A percentile compares a stretch with the other conserved stretches of the same genome.
These are phyloP conservation scores for Cryphonectria carpinicola DNA, from an alignment of 2,329 filamentous ascomycete species.

Conservation along the genomic window DNA sequence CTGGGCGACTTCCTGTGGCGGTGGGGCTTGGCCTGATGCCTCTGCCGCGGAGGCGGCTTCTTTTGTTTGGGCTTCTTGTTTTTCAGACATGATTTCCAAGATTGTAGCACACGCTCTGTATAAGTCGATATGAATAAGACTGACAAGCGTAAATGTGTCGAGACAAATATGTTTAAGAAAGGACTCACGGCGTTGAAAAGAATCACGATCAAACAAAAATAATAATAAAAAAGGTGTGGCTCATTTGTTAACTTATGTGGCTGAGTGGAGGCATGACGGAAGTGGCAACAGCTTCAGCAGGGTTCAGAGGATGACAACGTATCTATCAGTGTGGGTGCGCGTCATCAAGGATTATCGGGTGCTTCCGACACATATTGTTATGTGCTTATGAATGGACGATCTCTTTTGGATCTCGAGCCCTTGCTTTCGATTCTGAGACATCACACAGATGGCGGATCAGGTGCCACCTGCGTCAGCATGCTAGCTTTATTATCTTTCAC, in stretches of 20 bases:
- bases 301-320: not conserved
- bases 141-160: not conserved
- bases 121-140: not conserved
- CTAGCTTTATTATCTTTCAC: not conserved
- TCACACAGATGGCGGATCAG: not conserved
- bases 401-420: not conserved
- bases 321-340: not conserved
- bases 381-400: not conserved
- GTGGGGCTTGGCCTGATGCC: conserved; percentile 1
- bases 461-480: not conserved
- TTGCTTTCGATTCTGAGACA: not conserved
- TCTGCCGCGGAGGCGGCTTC: conserved; percentile 9
- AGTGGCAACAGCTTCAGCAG: conserved; percentile 14
- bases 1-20: conserved; percentile 18
- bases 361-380: not conserved
- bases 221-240: conserved; percentile 1
- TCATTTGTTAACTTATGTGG: conserved; percentile 9
- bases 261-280: conserved; percentile 26
- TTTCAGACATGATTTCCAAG: conserved; percentile 14
- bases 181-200: not conserved
- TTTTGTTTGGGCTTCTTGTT: conserved; percentile 15
- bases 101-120: not conserved
- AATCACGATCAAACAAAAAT: not conserved
- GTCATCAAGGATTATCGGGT: not conserved
- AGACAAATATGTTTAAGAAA: not conserved